A percentile compares a stretch with the other conserved stretches of the same genome.
Evolutionary conservation across 495 filamentous ascomycete genomes (phyloP).

Genomic region (Lasiosphaeria ovina): DNA sequence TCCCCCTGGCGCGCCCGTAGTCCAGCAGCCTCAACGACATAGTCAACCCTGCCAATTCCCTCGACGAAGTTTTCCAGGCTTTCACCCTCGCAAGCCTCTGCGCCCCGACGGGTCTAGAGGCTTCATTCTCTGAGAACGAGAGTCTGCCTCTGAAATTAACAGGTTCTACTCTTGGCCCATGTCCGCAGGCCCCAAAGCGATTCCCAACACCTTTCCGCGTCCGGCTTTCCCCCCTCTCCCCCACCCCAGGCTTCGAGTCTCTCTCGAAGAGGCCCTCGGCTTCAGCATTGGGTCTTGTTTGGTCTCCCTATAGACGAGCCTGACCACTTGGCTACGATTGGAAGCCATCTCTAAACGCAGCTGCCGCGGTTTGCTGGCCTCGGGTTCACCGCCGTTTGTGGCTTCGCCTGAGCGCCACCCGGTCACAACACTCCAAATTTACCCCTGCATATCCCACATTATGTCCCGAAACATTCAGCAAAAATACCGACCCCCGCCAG

Average conservation of each 20-base stretch:
- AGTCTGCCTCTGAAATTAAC: slow-evolving; percentile 37
- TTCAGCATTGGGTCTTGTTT: neutral
- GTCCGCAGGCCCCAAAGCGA: slow-evolving; percentile 17
- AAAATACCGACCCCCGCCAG: slow-evolving; percentile 43
- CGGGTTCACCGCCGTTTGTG: slow-evolving; percentile 40
- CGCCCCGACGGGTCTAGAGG: slow-evolving; percentile 5
- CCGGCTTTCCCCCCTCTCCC: slow-evolving; percentile 7
- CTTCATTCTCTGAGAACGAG: slow-evolving; percentile 21
- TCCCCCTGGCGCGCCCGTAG: slow-evolving; percentile 52
- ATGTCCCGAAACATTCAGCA: slow-evolving; percentile 56
- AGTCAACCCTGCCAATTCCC: slow-evolving; percentile 61
- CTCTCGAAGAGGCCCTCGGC: neutral
- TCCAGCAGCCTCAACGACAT: slow-evolving; percentile 82
- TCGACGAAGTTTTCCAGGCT: slow-evolving; percentile 72
- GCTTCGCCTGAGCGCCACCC: slow-evolving; percentile 16
- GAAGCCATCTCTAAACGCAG: neutral
- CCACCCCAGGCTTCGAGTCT: neutral
- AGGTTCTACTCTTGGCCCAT: slow-evolving; percentile 24
- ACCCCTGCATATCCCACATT: slow-evolving; percentile 28
- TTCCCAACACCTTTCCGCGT: slow-evolving; percentile 10
- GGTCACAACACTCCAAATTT: slow-evolving; percentile 5
- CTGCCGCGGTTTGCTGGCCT: neutral
- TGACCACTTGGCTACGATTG: neutral
- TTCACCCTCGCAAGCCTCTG: slow-evolving; percentile 41
- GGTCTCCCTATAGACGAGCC: slow-evolving; percentile 1